Evolutionary conservation across 2,329 filamentous ascomycete genomes (phyloP).

Genomic region (Grosmannia clavigera): DNA sequence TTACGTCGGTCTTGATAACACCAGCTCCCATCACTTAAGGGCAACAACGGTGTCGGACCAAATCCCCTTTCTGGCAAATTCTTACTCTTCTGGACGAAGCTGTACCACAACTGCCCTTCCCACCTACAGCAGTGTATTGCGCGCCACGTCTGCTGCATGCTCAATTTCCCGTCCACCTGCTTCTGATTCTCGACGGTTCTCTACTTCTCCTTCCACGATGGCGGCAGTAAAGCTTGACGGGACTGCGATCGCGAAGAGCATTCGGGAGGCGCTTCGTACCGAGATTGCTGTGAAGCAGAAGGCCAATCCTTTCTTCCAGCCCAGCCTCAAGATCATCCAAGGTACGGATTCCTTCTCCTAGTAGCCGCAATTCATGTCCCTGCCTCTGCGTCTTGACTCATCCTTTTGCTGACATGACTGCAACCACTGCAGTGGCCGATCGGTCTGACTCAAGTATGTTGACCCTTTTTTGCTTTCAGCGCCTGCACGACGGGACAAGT

Average conservation of each 20-base stretch:
- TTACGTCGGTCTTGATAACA: not conserved
- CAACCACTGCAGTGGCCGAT: conserved; percentile 58
- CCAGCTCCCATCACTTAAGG: not conserved
- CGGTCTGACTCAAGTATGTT: conserved; percentile 78
- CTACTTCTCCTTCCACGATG: conserved; percentile 52
- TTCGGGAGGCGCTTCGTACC: conserved; percentile 66
- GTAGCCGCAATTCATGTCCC: not conserved
- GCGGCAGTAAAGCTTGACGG: conserved; percentile 87
- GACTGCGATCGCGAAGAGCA: conserved; percentile 84
- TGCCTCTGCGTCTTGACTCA: conserved; percentile 1
- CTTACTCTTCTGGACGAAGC: not conserved
- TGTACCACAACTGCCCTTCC: not conserved
- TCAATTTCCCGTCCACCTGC: not conserved
- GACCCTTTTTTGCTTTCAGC: not conserved
- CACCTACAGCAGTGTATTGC: not conserved
- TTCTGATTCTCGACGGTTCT: conserved; percentile 20
- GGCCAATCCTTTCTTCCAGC: conserved; percentile 76
- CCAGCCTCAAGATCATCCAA: conserved; percentile 89
- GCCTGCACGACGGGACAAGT: not conserved
- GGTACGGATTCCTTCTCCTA: conserved; percentile 38
- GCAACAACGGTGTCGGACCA: not conserved
- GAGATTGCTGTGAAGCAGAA: conserved; percentile 76
- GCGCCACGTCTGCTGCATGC: not conserved
- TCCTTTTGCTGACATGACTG: not conserved
- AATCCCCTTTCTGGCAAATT: not conserved